Conservation (phyloP, 305 asterid species). For the Plantago lanceolata region DNA sequence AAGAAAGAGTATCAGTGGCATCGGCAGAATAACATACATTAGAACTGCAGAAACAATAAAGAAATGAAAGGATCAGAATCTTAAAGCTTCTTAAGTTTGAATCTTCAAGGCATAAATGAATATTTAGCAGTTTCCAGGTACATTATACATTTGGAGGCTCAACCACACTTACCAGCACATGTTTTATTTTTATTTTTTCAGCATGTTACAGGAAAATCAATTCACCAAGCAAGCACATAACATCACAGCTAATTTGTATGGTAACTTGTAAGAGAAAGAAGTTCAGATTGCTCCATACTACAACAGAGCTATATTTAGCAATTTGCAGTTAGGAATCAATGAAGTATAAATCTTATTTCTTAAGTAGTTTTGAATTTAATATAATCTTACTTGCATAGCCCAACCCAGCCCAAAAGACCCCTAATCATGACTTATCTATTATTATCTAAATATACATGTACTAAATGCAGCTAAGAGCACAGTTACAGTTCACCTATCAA, state of each 20-base stretch:
- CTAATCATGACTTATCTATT: too few relatives aligned
- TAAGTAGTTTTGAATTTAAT: too few relatives aligned
- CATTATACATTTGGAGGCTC: neutral
- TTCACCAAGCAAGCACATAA: slow-evolving; percentile 15
- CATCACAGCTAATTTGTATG: neutral
- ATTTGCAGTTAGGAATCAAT: too few relatives aligned
- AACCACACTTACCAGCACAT: neutral
- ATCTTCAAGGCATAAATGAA: slow-evolving; percentile 8
- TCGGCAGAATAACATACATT: slow-evolving; percentile 84
- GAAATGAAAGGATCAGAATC: slow-evolving; percentile 23
- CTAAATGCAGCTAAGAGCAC: slow-evolving; percentile 14
- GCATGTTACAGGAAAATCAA: slow-evolving; percentile 7
- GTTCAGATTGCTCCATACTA: neutral
- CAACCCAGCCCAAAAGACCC: too few relatives aligned
- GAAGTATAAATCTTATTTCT: too few relatives aligned
- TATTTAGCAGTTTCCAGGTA: neutral
- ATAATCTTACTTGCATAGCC: neutral
- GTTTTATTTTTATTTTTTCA: neutral
- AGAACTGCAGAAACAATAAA: slow-evolving; percentile 47
- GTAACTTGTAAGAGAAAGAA: slow-evolving; percentile 4
- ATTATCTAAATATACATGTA: neutral
- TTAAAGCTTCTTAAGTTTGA: slow-evolving; percentile 1
- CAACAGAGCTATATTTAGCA: neutral
- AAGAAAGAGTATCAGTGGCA: slow-evolving; percentile 86
- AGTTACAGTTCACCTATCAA: neutral